Conservation (phyloP, 306 rosid species). For the Purshia tridentata region DNA sequence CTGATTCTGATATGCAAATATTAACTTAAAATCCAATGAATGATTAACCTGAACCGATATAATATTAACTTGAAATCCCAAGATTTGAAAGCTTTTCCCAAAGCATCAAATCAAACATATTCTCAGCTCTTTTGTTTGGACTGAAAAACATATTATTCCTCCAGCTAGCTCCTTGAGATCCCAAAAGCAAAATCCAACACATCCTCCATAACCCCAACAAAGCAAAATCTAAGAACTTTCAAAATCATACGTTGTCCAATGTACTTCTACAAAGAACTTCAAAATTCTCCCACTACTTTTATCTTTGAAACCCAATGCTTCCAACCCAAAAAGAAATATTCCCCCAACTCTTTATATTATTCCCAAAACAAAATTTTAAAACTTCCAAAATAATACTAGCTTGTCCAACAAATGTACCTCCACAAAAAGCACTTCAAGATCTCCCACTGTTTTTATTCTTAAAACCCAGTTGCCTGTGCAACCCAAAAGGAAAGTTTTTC, state of each 20-base stretch:
- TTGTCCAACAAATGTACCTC: too few relatives aligned
- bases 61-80: too few relatives aligned
- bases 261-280: background rate
- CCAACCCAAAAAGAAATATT: background rate
- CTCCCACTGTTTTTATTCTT: background rate
- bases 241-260: background rate
- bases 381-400: too few relatives aligned
- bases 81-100: too few relatives aligned
- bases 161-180: too few relatives aligned
- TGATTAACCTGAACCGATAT: too few relatives aligned
- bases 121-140: too few relatives aligned
- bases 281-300: background rate
- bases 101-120: too few relatives aligned
- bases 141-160: background rate
- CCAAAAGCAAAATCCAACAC: slow-evolving; percentile 7
- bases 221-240: background rate
- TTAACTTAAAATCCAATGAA: too few relatives aligned
- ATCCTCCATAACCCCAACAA: background rate
- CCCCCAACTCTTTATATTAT: too few relatives aligned
- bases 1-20: too few relatives aligned
- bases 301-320: background rate
- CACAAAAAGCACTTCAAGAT: background rate
- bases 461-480: background rate
- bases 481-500: background rate
- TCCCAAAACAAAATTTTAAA: too few relatives aligned